Evolutionary conservation across 495 filamentous ascomycete species (phyloP).

Genomic region (Aspergillus avenaceus): DNA sequence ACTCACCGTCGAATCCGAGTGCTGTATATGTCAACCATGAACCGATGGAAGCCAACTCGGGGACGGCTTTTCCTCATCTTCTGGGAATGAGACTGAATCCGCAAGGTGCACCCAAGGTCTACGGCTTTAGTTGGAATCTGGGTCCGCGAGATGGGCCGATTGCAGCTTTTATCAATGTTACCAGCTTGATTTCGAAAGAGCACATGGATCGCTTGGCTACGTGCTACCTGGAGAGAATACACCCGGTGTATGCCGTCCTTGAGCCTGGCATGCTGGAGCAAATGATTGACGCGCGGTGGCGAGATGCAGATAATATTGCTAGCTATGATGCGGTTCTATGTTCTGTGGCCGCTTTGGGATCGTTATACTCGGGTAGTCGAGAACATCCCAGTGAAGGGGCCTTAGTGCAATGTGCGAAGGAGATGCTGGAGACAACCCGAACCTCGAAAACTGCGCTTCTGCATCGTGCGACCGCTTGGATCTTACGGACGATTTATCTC

Average conservation of each 20-base stretch:
- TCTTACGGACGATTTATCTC: conserved; percentile 41
- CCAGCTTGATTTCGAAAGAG: conserved; percentile 28
- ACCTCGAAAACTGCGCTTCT: conserved; percentile 18
- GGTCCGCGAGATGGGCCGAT: conserved; percentile 11
- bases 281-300: conserved; percentile 29
- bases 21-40: neutral
- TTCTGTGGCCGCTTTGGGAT: conserved; percentile 39
- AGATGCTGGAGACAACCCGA: conserved; percentile 29
- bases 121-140: conserved; percentile 8
- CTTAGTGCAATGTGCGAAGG: conserved; percentile 30
- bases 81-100: neutral
- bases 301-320: conserved; percentile 4
- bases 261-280: conserved; percentile 25
- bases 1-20: conserved; percentile 18
- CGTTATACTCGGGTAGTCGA: conserved; percentile 27
- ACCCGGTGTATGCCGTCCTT: conserved; percentile 45
- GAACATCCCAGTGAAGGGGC: conserved; percentile 26
- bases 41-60: conserved; percentile 7
- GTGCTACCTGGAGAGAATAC: conserved; percentile 41
- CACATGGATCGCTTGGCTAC: conserved; percentile 30
- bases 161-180: conserved; percentile 31
- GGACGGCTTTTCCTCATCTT: conserved; percentile 2
- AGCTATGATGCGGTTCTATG: conserved; percentile 36
- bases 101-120: neutral
- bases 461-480: conserved; percentile 40